Percentiles rank a stretch among this genome's conserved stretches.
Conservation (phyloP, 2,329 filamentous ascomycete species). For the Fusarium napiforme region DNA sequence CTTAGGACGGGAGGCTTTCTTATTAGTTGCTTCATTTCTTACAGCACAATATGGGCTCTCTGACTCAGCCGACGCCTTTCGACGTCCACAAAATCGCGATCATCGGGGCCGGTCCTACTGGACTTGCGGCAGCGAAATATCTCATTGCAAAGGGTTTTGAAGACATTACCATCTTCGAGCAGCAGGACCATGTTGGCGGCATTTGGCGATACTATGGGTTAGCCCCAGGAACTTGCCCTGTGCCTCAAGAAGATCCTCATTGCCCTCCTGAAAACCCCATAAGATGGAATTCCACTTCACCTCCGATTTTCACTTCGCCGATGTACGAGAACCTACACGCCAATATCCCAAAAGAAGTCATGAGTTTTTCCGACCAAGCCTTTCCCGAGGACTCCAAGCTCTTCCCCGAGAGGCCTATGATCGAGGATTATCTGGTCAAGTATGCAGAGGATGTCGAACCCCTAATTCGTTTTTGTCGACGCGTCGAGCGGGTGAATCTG, state of each 20-base stretch:
- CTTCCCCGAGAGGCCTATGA: constrained; percentile 77
- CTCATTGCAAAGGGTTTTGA: constrained; percentile 78
- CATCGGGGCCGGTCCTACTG: constrained; percentile 84
- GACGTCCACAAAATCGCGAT: constrained; percentile 74
- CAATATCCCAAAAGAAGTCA: constrained; percentile 84
- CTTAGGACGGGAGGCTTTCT: background rate
- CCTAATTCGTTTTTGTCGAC: constrained; percentile 75
- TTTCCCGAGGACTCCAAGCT: constrained; percentile 74
- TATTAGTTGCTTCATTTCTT: background rate
- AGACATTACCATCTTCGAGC: constrained; percentile 82
- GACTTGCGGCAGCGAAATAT: constrained; percentile 83
- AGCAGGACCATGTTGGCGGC: constrained; percentile 80
- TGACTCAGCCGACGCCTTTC: constrained; percentile 50
- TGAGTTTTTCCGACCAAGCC: constrained; percentile 78
- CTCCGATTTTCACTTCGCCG: constrained; percentile 79
- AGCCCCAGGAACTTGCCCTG: constrained; percentile 57
- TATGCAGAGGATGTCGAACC: constrained; percentile 76
- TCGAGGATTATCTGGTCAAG: constrained; percentile 77
- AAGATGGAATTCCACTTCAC: constrained; percentile 52
- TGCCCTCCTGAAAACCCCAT: constrained; percentile 72
- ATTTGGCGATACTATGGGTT: constrained; percentile 82
- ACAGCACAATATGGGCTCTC: constrained; percentile 45
- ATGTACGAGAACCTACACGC: constrained; percentile 86
- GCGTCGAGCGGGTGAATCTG: constrained; percentile 70
- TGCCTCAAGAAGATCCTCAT: constrained; percentile 77